Evolutionary conservation across 495 filamentous ascomycete species (phyloP).

Genomic region (Penicillium atrosanguineum): DNA sequence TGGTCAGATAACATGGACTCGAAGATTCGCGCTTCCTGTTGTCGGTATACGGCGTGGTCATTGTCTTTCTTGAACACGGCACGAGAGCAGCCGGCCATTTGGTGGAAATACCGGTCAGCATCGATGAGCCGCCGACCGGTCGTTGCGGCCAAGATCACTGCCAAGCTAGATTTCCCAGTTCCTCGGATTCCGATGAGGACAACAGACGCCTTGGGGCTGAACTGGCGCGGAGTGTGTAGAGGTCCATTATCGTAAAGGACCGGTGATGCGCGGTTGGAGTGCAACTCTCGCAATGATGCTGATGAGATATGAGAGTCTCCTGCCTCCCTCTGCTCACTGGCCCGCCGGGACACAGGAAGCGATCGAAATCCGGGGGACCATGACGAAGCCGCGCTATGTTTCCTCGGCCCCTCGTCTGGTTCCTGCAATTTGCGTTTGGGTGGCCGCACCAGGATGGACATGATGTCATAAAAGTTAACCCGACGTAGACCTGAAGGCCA

Average conservation of each 20-base stretch:
- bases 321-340: slow-evolving; percentile 23
- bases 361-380: slow-evolving; percentile 1
- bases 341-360: slow-evolving; percentile 13
- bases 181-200: slow-evolving; percentile 74
- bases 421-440: slow-evolving; percentile 38
- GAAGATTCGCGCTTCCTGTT: slow-evolving; percentile 61
- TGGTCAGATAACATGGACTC: slow-evolving; percentile 61
- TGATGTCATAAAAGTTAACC: slow-evolving; percentile 25
- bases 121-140: slow-evolving; percentile 69
- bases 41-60: slow-evolving; percentile 58
- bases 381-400: slow-evolving; percentile 5
- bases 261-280: slow-evolving; percentile 35
- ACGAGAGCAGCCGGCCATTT: slow-evolving; percentile 60
- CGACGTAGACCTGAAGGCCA: slow-evolving; percentile 13
- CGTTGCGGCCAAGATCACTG: slow-evolving; percentile 71
- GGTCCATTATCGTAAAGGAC: slow-evolving; percentile 27
- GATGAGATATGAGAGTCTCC: slow-evolving; percentile 21
- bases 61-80: slow-evolving; percentile 59
- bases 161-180: slow-evolving; percentile 73
- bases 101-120: slow-evolving; percentile 67
- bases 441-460: slow-evolving; percentile 40
- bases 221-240: slow-evolving; percentile 36
- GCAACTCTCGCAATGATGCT: slow-evolving; percentile 27
- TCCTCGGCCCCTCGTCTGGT: slow-evolving; percentile 25
- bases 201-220: slow-evolving; percentile 63